Base-by-base conservation (phyloP, 495 filamentous ascomycete species). In the Xylaria intraflava region DNA sequence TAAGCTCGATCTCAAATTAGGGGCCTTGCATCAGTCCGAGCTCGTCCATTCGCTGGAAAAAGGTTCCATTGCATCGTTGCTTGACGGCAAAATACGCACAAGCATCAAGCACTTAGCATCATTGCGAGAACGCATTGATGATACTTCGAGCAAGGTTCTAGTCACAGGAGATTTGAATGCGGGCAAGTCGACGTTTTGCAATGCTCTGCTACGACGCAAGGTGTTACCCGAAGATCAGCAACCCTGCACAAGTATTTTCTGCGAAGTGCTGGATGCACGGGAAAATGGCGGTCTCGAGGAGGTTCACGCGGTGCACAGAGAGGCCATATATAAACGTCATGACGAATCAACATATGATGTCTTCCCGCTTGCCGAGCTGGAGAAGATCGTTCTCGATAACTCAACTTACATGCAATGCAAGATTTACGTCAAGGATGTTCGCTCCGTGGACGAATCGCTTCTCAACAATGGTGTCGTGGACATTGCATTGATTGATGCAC, bases 171-270 rank as follows among this genome's bases (percentile, higher is more conserved):
- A 98, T 71, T 69, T 97, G 44, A 98, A 98, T 66, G 92, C 93
- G 12, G 93, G 93, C 62, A 98, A 98, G 65, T 98, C 93, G 10
- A 97, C 93, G 5, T 97, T 98, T 60, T 98, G 93, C 74, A 98
- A 98, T 70, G 94, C 93, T 9, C 72, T 98, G 20, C 72, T 98
- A 33, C 85, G 93, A 39, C 84, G 90, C 52, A 96, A 96, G 70
- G 79, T 98, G 14, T 73, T 98, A 14, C 93, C 93, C 4, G 93
- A 96, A 72, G 94, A 97, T 58, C 90, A 98, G 66, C 93, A 96
- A 62, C 93, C 93, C n/a, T 97, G 94, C 72, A 98, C 93, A 5
- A 93, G 87, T 68, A 95, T 97, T 50, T 98, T 98, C 72, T 97
- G 94, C 65, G 93, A 98, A 66, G 93, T 98, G 2, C 74, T 98